Evolutionary conservation across 148 eudicot species (phyloP).

Genomic region (Rhododendron williamsianum): DNA sequence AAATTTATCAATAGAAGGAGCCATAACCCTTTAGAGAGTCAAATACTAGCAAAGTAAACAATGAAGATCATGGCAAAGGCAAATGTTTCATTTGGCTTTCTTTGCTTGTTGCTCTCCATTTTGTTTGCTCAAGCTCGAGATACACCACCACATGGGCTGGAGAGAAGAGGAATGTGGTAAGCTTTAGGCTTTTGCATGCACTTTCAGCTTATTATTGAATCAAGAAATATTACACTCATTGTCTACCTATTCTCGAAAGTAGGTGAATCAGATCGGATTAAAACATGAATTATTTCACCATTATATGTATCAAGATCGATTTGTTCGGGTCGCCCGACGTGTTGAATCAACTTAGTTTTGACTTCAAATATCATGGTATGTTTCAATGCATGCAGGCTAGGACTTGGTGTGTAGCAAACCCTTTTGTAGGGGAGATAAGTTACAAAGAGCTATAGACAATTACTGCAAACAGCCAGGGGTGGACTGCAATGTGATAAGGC

Average conservation of each 20-base stretch:
- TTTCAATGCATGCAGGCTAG: neutral
- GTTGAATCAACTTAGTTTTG: neutral
- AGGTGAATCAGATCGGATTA: neutral
- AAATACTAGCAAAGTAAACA: neutral
- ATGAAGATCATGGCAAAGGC: neutral
- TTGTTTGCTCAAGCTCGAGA: neutral
- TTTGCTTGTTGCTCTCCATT: neutral
- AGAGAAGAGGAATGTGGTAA: neutral
- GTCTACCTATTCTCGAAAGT: neutral
- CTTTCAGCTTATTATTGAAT: neutral
- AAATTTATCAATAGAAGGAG: neutral
- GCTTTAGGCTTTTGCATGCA: neutral
- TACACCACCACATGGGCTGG: neutral
- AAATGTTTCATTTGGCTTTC: neutral
- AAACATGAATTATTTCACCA: neutral
- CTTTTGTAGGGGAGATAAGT: neutral
- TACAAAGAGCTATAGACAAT: neutral
- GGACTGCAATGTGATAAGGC: neutral
- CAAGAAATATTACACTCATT: too few species aligned
- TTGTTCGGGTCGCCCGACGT: neutral
- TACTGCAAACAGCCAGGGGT: neutral
- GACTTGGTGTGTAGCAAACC: neutral
- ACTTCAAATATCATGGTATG: too few species aligned
- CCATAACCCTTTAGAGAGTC: neutral
- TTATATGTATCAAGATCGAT: neutral